These are phyloP conservation scores for Colletotrichum brevisporum DNA, from an alignment of 2,329 filamentous ascomycete genomes.

Conservation along the genomic window DNA sequence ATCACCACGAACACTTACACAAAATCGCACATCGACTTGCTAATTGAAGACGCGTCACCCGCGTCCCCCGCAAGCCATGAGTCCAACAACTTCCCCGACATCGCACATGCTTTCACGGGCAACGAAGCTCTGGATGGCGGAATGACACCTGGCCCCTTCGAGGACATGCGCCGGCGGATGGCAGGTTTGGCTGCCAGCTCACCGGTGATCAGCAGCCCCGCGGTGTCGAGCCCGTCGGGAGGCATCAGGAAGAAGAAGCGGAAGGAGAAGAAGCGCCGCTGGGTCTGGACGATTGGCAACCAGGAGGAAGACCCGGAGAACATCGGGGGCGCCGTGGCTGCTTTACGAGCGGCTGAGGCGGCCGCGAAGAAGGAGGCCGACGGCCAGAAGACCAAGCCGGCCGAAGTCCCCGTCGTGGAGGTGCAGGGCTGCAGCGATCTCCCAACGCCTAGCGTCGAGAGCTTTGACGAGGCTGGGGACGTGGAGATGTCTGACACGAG, in stretches of 20 bases:
- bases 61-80: conserved; percentile 54
- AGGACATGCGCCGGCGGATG: conserved; percentile 73
- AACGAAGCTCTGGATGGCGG: conserved; percentile 73
- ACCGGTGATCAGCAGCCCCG: conserved; percentile 46
- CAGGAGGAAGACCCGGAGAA: conserved; percentile 62
- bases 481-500: conserved; percentile 67
- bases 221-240: conserved; percentile 51
- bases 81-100: conserved; percentile 61
- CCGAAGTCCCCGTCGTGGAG: conserved; percentile 22
- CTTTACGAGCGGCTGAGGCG: conserved; percentile 53
- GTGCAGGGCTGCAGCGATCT: conserved; percentile 46
- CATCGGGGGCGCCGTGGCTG: conserved; percentile 59
- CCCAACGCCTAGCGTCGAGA: conserved; percentile 59
- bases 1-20: conserved; percentile 75
- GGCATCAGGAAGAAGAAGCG: conserved; percentile 68
- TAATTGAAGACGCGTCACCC: conserved; percentile 70
- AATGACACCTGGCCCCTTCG: conserved; percentile 73
- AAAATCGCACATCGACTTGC: conserved; percentile 74
- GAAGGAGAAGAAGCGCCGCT: conserved; percentile 73
- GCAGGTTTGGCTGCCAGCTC: conserved; percentile 61
- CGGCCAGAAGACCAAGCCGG: conserved; percentile 18
- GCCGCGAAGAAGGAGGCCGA: conserved; percentile 41
- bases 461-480: conserved; percentile 53
- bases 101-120: conserved; percentile 65
- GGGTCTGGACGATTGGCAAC: conserved; percentile 76